These are phyloP conservation scores for Yamadazyma takamatsuzukensis DNA, from an alignment of 805 yeast genomes.

Conservation along the genomic window DNA sequence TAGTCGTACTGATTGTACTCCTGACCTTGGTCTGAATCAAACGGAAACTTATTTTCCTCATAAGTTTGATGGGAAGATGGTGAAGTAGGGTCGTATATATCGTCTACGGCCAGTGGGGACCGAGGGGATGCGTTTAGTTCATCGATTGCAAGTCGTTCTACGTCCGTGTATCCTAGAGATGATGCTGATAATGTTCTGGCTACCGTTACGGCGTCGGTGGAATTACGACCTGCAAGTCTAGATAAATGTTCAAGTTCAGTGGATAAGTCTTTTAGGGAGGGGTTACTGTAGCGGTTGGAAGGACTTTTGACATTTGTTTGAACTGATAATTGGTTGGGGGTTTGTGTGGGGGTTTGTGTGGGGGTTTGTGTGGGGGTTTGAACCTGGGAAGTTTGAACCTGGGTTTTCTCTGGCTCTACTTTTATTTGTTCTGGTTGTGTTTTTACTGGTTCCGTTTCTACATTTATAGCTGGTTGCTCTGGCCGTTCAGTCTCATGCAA, in stretches of 20 bases:
- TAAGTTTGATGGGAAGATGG: slow-evolving; percentile 11
- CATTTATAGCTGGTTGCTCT: too few species aligned
- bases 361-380: too few species aligned
- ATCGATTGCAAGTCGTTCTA: slow-evolving; percentile 43
- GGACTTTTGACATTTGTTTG: neutral
- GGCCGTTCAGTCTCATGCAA: too few species aligned
- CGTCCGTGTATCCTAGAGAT: slow-evolving; percentile 55
- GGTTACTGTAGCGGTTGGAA: slow-evolving; percentile 35
- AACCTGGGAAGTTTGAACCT: too few species aligned
- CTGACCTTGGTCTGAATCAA: slow-evolving; percentile 13
- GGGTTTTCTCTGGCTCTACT: too few species aligned
- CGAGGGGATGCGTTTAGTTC: slow-evolving; percentile 24
- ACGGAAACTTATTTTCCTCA: slow-evolving; percentile 11
- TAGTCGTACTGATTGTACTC: slow-evolving; percentile 2
- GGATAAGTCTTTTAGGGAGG: slow-evolving; percentile 69
- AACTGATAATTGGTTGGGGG: neutral
- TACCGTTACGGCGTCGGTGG: slow-evolving; percentile 76
- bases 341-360: neutral
- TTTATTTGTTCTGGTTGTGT: too few species aligned
- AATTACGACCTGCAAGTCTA: slow-evolving; percentile 71
- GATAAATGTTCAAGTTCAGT: slow-evolving; percentile 72
- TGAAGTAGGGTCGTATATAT: slow-evolving; percentile 19
- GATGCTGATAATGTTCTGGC: slow-evolving; percentile 77
- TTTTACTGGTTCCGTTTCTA: too few species aligned
- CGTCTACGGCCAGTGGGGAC: slow-evolving; percentile 13